phyloP scores from a whole-genome alignment of 306 rosid species.

The Acmispon strigosus region DNA sequence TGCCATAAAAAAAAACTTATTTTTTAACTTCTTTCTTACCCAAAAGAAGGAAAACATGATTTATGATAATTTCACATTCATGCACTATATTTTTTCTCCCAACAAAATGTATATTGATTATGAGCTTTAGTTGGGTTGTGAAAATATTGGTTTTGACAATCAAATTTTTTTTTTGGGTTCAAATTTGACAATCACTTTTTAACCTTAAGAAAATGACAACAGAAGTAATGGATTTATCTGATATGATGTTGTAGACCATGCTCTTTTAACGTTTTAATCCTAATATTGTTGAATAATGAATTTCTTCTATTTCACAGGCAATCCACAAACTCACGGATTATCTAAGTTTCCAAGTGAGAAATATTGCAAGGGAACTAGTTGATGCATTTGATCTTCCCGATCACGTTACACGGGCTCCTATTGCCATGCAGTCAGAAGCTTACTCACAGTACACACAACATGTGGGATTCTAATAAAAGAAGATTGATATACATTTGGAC shows the following conservation, averaged over 20 bases:
- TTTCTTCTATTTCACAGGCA: constrained; percentile 48
- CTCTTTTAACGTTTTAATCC: background rate
- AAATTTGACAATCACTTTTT: background rate
- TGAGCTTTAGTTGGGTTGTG: background rate
- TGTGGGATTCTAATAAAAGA: constrained; percentile 54
- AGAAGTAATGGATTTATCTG: background rate
- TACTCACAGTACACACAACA: constrained; percentile 73
- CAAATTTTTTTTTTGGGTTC: too few species aligned
- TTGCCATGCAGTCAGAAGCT: constrained; percentile 76
- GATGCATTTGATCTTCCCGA: constrained; percentile 89
- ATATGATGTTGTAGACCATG: constrained; percentile 6
- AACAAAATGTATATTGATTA: background rate
- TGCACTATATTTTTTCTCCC: background rate
- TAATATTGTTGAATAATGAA: background rate
- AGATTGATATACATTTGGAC: background rate
- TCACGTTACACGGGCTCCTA: constrained; percentile 78
- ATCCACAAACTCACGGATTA: constrained; percentile 81
- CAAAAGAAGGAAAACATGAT: background rate
- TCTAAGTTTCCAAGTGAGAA: constrained; percentile 86
- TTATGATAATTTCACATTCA: background rate
- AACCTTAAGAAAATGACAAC: background rate
- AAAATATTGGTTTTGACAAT: background rate
- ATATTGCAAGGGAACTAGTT: constrained; percentile 73
- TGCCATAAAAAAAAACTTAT: background rate
- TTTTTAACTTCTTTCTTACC: background rate